phyloP scores from a whole-genome alignment of 192 early-diverging fungal species.

The Coemansia sp. region DNA sequence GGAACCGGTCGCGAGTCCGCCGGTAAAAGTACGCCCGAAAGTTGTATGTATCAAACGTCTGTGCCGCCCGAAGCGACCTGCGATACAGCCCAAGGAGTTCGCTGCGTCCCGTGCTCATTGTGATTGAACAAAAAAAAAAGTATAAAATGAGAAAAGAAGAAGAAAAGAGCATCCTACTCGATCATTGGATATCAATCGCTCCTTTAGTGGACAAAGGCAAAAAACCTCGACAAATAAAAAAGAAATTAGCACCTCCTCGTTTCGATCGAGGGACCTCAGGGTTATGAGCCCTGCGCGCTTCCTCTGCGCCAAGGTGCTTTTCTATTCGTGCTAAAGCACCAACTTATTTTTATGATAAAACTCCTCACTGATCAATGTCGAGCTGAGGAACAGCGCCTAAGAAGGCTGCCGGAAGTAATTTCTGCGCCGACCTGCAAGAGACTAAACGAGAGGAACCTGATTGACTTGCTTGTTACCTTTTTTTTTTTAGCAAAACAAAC shows the following conservation, averaged over 20 bases:
- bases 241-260: constrained; percentile 63
- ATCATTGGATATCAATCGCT: not conserved
- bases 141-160: constrained; percentile 10
- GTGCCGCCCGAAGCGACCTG: constrained; percentile 70
- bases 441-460: no score
- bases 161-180: constrained; percentile 9
- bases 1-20: constrained; percentile 79
- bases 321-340: not conserved
- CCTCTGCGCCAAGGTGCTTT: constrained; percentile 82
- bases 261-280: constrained; percentile 84
- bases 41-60: constrained; percentile 83
- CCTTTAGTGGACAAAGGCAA: no score
- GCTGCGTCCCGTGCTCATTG: constrained; percentile 46
- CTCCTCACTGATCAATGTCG: not conserved
- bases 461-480: no score
- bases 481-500: no score
- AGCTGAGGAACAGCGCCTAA: no score
- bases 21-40: constrained; percentile 86
- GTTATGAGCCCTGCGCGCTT: constrained; percentile 88
- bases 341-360: not conserved
- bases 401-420: no score
- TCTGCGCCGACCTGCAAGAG: not conserved
- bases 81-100: constrained; percentile 80
- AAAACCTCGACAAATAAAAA: not conserved
- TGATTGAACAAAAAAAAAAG: not conserved